Evolutionary conservation across 2,329 filamentous ascomycete species (phyloP).

Genomic region (Aspergillus sp.): DNA sequence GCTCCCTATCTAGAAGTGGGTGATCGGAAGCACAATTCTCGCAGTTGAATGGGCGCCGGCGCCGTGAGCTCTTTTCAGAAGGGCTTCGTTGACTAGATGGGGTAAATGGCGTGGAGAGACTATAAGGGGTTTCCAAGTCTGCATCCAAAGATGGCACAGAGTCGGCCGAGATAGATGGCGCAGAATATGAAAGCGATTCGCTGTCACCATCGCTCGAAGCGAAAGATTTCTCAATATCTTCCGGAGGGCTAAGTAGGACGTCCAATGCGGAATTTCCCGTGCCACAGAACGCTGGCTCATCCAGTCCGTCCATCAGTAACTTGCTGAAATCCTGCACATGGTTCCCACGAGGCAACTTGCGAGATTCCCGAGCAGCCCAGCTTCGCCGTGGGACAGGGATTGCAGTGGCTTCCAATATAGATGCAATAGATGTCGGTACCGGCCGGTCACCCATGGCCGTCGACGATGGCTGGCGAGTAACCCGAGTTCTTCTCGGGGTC

Average conservation of each 20-base stretch:
- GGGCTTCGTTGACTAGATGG: slow-evolving; percentile 38
- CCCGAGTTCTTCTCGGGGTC: slow-evolving; percentile 19
- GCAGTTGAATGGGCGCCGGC: slow-evolving; percentile 51
- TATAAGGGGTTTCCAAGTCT: slow-evolving; percentile 49
- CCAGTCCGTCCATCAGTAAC: slow-evolving; percentile 54
- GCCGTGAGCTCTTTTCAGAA: slow-evolving; percentile 45
- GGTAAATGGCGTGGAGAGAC: slow-evolving; percentile 45
- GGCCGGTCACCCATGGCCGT: slow-evolving; percentile 38
- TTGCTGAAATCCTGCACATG: slow-evolving; percentile 54
- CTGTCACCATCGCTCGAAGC: slow-evolving; percentile 45
- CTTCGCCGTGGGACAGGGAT: slow-evolving; percentile 54
- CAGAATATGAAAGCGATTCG: slow-evolving; percentile 42
- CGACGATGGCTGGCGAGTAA: slow-evolving; percentile 28
- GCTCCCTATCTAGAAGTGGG: slow-evolving; percentile 51
- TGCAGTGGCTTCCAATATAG: slow-evolving; percentile 58
- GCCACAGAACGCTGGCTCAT: slow-evolving; percentile 45
- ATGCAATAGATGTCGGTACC: slow-evolving; percentile 57
- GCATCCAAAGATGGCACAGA: slow-evolving; percentile 57
- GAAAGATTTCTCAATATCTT: slow-evolving; percentile 42
- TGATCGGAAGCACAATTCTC: slow-evolving; percentile 59
- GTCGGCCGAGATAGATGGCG: slow-evolving; percentile 57
- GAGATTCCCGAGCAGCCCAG: slow-evolving; percentile 39
- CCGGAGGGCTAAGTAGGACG: slow-evolving; percentile 56
- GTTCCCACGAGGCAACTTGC: slow-evolving; percentile 42
- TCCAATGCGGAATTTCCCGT: slow-evolving; percentile 51